Percentiles rank a stretch among this genome's conserved stretches.
Evolutionary conservation across 768 basidiomycete genomes (phyloP).

Genomic region (Russula foetens): DNA sequence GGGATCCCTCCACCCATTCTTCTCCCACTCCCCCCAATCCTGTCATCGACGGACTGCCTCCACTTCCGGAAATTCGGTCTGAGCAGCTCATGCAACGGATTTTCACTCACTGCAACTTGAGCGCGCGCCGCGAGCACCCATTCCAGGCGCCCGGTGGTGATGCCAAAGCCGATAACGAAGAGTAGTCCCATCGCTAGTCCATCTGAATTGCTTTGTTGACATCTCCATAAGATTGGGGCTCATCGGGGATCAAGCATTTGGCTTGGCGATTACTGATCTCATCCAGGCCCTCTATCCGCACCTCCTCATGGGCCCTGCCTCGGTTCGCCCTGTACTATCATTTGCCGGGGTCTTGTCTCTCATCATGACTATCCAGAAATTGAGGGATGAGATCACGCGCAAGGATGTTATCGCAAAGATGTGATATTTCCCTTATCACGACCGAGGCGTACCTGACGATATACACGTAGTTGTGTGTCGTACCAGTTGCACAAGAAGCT

Average conservation of each 20-base stretch:
- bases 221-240: not conserved
- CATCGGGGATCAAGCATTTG: constrained; percentile 8
- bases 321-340: not conserved
- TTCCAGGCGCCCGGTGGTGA: not conserved
- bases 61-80: constrained; percentile 1
- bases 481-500: constrained; percentile 1
- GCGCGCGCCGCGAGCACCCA: not conserved
- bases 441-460: not conserved
- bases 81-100: not conserved
- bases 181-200: not conserved
- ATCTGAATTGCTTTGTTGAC: not conserved
- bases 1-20: too few relatives aligned
- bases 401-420: not conserved
- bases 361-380: not conserved
- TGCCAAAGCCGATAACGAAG: not conserved
- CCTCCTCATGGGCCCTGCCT: not conserved
- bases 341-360: not conserved
- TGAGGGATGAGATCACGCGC: not conserved
- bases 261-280: constrained; percentile 1
- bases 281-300: not conserved
- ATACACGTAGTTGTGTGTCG: not conserved
- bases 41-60: not conserved
- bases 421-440: not conserved
- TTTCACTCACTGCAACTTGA: not conserved
- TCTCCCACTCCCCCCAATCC: too few relatives aligned